Conservation (phyloP, 2,329 filamentous ascomycete species). For the Sphaerulina musiva region DNA sequence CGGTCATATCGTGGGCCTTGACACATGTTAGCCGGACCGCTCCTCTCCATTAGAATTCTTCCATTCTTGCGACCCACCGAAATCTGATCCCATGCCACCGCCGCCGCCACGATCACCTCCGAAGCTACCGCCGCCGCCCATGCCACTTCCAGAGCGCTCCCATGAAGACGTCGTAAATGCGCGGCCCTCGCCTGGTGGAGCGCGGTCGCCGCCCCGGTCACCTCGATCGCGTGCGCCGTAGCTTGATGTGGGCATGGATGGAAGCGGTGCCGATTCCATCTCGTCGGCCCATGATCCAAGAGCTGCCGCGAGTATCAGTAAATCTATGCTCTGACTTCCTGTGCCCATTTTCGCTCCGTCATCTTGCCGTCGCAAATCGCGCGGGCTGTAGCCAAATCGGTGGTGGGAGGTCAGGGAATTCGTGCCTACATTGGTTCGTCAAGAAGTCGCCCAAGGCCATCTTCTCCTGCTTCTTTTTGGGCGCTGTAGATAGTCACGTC, state of each 20-base stretch:
- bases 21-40: conserved; percentile 17
- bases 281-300: conserved; percentile 97
- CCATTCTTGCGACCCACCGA: conserved; percentile 23
- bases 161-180: conserved; percentile 38
- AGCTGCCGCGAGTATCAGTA: conserved; percentile 43
- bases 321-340: not conserved
- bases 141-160: conserved; percentile 23
- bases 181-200: conserved; percentile 39
- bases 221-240: conserved; percentile 25
- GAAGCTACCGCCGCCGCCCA: conserved; percentile 19
- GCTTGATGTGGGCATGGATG: conserved; percentile 22
- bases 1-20: conserved; percentile 43
- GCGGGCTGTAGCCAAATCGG: not conserved
- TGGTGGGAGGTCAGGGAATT: not conserved
- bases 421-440: conserved; percentile 67
- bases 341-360: not conserved
- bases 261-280: conserved; percentile 59
- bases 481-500: conserved; percentile 36
- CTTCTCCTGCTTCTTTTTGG: conserved; percentile 88
- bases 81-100: conserved; percentile 28
- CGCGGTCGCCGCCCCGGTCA: conserved; percentile 14
- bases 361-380: not conserved
- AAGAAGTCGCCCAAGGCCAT: conserved; percentile 97
- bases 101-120: conserved; percentile 15
- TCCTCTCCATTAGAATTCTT: conserved; percentile 2